Base-by-base conservation (phyloP, 306 rosid genomes). In the Castanopsis chinensis region DNA sequence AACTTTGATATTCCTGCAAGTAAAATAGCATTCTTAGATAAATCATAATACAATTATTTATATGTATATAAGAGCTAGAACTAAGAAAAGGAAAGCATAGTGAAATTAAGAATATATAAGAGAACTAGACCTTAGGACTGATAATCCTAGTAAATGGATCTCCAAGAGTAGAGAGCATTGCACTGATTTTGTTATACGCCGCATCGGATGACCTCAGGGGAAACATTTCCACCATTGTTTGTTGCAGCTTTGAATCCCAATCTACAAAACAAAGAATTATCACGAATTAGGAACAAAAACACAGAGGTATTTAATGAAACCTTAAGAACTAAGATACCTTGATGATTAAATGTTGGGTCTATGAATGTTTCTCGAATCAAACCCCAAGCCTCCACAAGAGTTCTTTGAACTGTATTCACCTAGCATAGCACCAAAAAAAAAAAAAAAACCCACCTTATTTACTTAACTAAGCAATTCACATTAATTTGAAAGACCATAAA, bases 381-480 rank as follows among this genome's bases (percentile, higher is more conserved):
- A 81, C 99, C 96, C 99, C 99, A 95, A 76, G 99, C 95, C 81
- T 95, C 99, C 82, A 95, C 97, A 55, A 95, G 96, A 78, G 99
- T 95, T 86, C 97, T 91, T 76, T 95, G 99, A 77, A 92, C 99
- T 82, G 91, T 89, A 86, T 95, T 95, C 87, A 95, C 99, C 98
- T 94, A 49, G 53, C 53, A 12, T 49, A 49, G 53, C 53, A 49
- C 4, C 0, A 12, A 10, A 49, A 49, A 76, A n/a, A 71, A 89
- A 76, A 33, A 28, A 28, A 28, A 28, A 28, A 28, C 45, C 45
- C 80, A 18, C n/a, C 17, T 76, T 43, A 77, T 28, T 52, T 20
- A 83, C 60, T 84, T 59, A 32, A 77, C 19, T 20, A 23, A 23
- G 45, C 60, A 23, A 27, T 32, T 17, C 25, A 35, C 61, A n/a